phyloP scores from a whole-genome alignment of 2,329 filamentous ascomycete genomes.

The Teratosphaeria nubilosa region DNA sequence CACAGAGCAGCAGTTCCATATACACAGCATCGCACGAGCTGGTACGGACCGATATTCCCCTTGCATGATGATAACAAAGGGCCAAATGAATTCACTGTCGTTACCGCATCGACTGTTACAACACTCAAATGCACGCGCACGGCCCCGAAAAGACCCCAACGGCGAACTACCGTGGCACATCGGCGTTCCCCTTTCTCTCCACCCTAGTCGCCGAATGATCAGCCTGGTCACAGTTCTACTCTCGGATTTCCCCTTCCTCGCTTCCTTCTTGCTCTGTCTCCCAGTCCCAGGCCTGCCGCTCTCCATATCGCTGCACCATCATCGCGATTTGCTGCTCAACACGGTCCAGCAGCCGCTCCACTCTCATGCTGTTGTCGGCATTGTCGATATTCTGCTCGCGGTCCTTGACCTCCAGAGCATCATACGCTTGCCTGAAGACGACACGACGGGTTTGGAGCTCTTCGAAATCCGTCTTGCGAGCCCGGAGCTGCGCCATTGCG shows the following conservation, averaged over 20 bases:
- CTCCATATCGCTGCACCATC: neutral
- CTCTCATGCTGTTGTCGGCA: neutral
- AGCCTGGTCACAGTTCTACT: too few relatives aligned
- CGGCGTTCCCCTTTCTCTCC: too few relatives aligned
- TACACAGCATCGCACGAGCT: too few relatives aligned
- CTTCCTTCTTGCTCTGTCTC: neutral
- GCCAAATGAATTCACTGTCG: too few relatives aligned
- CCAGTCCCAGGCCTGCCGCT: neutral
- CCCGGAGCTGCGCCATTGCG: neutral
- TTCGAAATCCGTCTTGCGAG: neutral
- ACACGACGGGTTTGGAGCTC: neutral
- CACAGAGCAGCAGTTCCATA: too few relatives aligned
- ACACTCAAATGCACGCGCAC: too few relatives aligned
- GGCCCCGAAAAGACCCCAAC: too few relatives aligned
- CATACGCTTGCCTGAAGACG: neutral
- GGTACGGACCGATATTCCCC: too few relatives aligned
- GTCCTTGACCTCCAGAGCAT: neutral
- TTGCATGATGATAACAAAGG: too few relatives aligned
- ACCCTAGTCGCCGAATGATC: too few relatives aligned
- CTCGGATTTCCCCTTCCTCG: neutral
- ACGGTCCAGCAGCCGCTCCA: neutral
- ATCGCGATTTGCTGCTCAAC: neutral
- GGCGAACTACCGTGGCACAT: too few relatives aligned
- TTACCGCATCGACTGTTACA: too few relatives aligned
- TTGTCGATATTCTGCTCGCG: neutral